Conservation (phyloP, 768 basidiomycete species). For the Clathrus columnatus region DNA sequence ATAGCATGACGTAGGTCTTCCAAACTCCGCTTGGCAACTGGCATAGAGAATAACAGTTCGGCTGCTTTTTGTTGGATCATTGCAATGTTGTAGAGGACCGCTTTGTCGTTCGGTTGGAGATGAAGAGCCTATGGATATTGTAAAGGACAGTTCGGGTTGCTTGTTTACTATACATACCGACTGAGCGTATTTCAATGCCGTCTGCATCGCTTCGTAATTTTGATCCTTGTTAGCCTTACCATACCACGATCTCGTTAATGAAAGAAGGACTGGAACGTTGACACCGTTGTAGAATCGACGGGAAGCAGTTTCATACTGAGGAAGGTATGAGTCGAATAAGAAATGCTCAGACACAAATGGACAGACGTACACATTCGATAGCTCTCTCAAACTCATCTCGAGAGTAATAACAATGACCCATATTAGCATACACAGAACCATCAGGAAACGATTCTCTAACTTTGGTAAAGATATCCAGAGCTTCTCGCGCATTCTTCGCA, state of each 20-base stretch:
- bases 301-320: constrained; percentile 87
- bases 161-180: constrained; percentile 49
- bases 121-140: constrained; percentile 58
- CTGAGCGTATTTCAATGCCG: constrained; percentile 78
- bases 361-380: constrained; percentile 73
- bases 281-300: constrained; percentile 65
- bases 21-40: constrained; percentile 67
- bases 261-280: constrained; percentile 69
- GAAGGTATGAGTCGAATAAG: not conserved
- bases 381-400: constrained; percentile 93
- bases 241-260: constrained; percentile 89
- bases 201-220: constrained; percentile 70
- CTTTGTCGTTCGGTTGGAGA: constrained; percentile 80
- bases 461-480: constrained; percentile 82
- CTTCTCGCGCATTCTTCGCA: constrained; percentile 71
- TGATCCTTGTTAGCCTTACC: constrained; percentile 89
- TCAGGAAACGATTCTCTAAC: constrained; percentile 78
- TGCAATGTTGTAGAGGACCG: constrained; percentile 89
- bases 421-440: constrained; percentile 88
- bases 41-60: constrained; percentile 73
- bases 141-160: not conserved
- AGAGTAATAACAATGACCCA: constrained; percentile 91
- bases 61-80: constrained; percentile 98
- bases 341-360: constrained; percentile 19
- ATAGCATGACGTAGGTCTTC: constrained; percentile 73